Base-by-base conservation (phyloP, 805 yeast genomes). In the Teunomyces tritomae region DNA sequence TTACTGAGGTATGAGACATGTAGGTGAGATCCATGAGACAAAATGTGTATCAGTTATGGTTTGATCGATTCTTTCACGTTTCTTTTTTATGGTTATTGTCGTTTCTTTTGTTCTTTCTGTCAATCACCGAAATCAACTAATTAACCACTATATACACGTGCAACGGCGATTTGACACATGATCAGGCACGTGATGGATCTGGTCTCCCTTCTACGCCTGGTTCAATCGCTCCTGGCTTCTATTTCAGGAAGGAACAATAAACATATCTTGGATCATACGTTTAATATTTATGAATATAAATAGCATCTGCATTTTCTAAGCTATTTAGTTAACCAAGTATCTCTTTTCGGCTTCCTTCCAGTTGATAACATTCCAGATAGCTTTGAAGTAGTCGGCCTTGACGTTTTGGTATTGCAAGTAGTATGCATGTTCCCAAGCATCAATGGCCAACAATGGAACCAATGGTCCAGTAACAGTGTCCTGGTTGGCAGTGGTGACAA, bases 341-440 rank as follows among this genome's bases (percentile, higher is more conserved):
- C 96, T 83, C 70, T 73, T 76, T 60, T 83, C 89, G 47, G 96
- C 97, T 70, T 85, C 95, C 68, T 84, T 77, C 97, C 97, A 89
- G 82, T 89, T 89, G 70, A 90, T 80, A 39, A 89, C 96, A 62
- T 87, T 85, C 97, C 97, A 89, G 71, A 89, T 87, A 53, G 95
- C 92, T 71, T 87, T 84, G 82, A 90, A 89, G 76, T 90, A 89
- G 64, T 89, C 96, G 39, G 69, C 95, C 78, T 90, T 89, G 65
- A 85, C 90, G 74, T 89, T 89, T 74, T 87, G 85, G 77, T 89
- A 89, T 71, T 89, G 96, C 70, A 90, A 78, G 79, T 89, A 89
- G 78, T 89, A 89, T 47, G 97, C 96, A 64, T 89, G 97, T 72
- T 89, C 97, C 97, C 97, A 89, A 51, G 96, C 96, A 61, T 89